These are phyloP conservation scores for Pelargonium cotyledonis DNA, from an alignment of 441 rosid genomes.

Conservation along the genomic window DNA sequence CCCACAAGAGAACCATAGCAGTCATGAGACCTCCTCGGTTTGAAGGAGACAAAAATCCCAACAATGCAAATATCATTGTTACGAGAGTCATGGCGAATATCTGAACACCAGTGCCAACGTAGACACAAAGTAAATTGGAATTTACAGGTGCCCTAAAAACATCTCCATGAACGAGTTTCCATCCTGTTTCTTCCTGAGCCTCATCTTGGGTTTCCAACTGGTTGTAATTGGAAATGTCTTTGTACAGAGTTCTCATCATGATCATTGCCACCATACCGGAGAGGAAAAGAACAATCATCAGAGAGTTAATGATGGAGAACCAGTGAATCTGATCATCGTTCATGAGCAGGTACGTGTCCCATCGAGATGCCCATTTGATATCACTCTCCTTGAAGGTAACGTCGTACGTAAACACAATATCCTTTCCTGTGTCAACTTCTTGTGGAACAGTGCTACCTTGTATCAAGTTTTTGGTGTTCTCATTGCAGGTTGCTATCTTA, in stretches of 20 bases:
- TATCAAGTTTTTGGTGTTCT: slow-evolving; percentile 68
- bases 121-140: slow-evolving; percentile 73
- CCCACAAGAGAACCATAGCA: slow-evolving; percentile 97
- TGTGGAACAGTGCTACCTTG: slow-evolving; percentile 80
- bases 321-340: slow-evolving; percentile 96
- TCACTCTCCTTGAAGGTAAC: slow-evolving; percentile 87
- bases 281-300: slow-evolving; percentile 91
- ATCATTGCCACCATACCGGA: slow-evolving; percentile 99
- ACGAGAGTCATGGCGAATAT: slow-evolving; percentile 85
- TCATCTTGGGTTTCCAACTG: slow-evolving; percentile 94
- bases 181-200: slow-evolving; percentile 94
- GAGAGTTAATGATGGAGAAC: slow-evolving; percentile 91
- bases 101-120: slow-evolving; percentile 91
- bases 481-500: slow-evolving; percentile 78
- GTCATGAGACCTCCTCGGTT: slow-evolving; percentile 98
- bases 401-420: slow-evolving; percentile 82
- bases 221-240: slow-evolving; percentile 85
- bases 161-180: slow-evolving; percentile 98
- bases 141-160: slow-evolving; percentile 79
- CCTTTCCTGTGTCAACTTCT: slow-evolving; percentile 68
- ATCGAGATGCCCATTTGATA: slow-evolving; percentile 97
- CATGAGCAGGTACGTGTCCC: slow-evolving; percentile 96
- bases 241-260: slow-evolving; percentile 91
- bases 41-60: slow-evolving; percentile 91
- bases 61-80: slow-evolving; percentile 90